phyloP scores from a whole-genome alignment of 202 grass and related monocot genomes.

The Bolboschoenoplectus hybrid region DNA sequence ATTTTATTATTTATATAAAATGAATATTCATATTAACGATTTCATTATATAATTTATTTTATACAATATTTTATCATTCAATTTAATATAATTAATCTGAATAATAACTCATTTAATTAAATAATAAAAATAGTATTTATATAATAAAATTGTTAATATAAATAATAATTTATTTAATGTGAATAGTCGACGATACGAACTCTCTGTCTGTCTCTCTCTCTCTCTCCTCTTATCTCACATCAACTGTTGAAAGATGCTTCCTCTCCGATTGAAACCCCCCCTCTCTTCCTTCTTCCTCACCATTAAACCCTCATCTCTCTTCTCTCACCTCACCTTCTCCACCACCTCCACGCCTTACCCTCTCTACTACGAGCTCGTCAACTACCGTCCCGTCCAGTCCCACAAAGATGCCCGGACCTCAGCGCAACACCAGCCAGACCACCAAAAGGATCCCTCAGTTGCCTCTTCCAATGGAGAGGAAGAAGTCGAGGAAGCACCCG shows the following conservation, averaged over 20 bases:
- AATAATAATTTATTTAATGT: too few species aligned
- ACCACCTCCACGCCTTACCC: constrained; percentile 68
- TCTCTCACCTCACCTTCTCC: constrained; percentile 52
- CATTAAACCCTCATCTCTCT: neutral
- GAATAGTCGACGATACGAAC: too few species aligned
- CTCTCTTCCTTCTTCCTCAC: constrained; percentile 33
- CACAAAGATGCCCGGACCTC: constrained; percentile 50
- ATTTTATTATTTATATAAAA: too few species aligned
- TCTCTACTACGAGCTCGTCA: constrained; percentile 82
- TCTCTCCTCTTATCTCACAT: constrained; percentile 40
- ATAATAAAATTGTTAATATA: too few species aligned
- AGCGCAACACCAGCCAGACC: constrained; percentile 48
- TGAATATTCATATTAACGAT: too few species aligned
- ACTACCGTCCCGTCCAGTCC: constrained; percentile 59
- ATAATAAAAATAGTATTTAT: too few species aligned
- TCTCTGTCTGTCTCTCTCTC: too few species aligned
- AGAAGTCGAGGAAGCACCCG: neutral
- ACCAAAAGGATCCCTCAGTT: constrained; percentile 35
- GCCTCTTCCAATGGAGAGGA: constrained; percentile 11
- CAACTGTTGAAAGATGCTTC: constrained; percentile 36
- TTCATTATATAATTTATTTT: too few species aligned
- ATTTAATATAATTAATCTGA: too few species aligned
- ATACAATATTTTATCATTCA: too few species aligned
- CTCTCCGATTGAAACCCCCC: constrained; percentile 48
- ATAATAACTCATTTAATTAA: too few species aligned